Evolutionary conservation across 441 rosid species (phyloP).

Genomic region (Syzygium malaccense): DNA sequence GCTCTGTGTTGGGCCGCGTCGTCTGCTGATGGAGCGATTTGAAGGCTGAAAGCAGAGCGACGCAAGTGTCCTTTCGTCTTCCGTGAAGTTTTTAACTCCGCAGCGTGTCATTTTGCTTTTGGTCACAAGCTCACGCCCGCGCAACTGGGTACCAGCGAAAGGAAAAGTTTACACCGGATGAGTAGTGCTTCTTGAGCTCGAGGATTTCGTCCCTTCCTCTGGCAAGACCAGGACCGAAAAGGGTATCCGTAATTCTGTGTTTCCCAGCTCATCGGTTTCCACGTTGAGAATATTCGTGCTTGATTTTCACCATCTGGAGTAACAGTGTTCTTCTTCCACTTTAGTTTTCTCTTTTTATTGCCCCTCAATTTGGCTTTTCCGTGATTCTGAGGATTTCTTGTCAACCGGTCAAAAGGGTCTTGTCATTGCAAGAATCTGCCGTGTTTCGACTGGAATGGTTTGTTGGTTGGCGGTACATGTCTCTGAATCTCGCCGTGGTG

Average conservation of each 20-base stretch:
- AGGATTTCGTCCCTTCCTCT: constrained; percentile 11
- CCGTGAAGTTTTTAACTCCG: constrained; percentile 3
- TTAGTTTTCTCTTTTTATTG: neutral
- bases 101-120: constrained; percentile 6
- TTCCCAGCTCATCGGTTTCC: neutral
- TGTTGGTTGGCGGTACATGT: constrained; percentile 32
- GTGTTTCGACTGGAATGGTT: constrained; percentile 23
- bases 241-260: constrained; percentile 16
- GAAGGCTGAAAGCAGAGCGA: constrained; percentile 20
- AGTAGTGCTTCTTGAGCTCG: neutral
- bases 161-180: neutral
- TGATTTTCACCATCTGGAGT: neutral
- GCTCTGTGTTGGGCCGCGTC: constrained; percentile 19
- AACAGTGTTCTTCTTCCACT: neutral
- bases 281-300: constrained; percentile 1
- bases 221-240: constrained; percentile 10
- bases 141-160: neutral
- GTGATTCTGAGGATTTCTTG: constrained; percentile 9
- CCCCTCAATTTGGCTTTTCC: neutral
- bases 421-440: constrained; percentile 29
- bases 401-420: constrained; percentile 37
- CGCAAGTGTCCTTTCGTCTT: neutral
- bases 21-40: constrained; percentile 13
- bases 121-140: neutral
- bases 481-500: constrained; percentile 32